These are phyloP conservation scores for Globisporangium megalacanthum DNA, from an alignment of 352 stramenopile species.

Conservation along the genomic window DNA sequence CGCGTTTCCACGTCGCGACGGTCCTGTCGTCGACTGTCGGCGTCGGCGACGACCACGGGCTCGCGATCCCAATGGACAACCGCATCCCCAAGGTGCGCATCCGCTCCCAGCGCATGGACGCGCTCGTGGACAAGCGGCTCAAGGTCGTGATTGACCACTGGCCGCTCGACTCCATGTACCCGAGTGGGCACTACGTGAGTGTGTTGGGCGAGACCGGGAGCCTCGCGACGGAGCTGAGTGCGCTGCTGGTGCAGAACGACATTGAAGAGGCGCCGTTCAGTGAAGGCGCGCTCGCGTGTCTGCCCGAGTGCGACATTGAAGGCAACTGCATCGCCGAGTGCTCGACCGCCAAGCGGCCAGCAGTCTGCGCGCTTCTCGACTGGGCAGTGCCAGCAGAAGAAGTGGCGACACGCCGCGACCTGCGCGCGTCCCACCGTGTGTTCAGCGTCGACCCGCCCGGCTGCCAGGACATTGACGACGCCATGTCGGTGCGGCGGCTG, in stretches of 20 bases:
- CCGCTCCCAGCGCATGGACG: slow-evolving; percentile 71
- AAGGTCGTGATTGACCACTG: slow-evolving; percentile 81
- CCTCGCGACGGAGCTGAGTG: slow-evolving; percentile 74
- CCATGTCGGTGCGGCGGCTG: slow-evolving; percentile 77
- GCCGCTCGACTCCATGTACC: slow-evolving; percentile 72
- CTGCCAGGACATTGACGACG: slow-evolving; percentile 90
- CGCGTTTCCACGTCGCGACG: slow-evolving; percentile 63
- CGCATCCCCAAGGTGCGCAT: slow-evolving; percentile 76
- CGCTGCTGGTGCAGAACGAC: slow-evolving; percentile 78
- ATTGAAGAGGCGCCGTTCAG: slow-evolving; percentile 83
- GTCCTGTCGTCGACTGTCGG: slow-evolving; percentile 60
- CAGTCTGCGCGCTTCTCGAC: slow-evolving; percentile 47
- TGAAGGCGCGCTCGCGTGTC: slow-evolving; percentile 75
- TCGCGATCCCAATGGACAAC: slow-evolving; percentile 81
- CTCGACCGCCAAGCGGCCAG: slow-evolving; percentile 66
- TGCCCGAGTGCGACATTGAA: slow-evolving; percentile 74
- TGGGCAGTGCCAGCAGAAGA: slow-evolving; percentile 64
- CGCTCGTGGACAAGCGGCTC: slow-evolving; percentile 71
- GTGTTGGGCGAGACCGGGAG: slow-evolving; percentile 55
- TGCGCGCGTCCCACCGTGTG: slow-evolving; percentile 64
- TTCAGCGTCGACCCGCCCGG: slow-evolving; percentile 88
- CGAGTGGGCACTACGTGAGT: slow-evolving; percentile 73
- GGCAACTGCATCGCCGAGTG: slow-evolving; percentile 57
- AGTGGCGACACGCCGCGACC: slow-evolving; percentile 44
- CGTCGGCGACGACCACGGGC: slow-evolving; percentile 54